Base-by-base conservation (phyloP, 2,329 filamentous ascomycete species). In the Calonectria hawksworthii region DNA sequence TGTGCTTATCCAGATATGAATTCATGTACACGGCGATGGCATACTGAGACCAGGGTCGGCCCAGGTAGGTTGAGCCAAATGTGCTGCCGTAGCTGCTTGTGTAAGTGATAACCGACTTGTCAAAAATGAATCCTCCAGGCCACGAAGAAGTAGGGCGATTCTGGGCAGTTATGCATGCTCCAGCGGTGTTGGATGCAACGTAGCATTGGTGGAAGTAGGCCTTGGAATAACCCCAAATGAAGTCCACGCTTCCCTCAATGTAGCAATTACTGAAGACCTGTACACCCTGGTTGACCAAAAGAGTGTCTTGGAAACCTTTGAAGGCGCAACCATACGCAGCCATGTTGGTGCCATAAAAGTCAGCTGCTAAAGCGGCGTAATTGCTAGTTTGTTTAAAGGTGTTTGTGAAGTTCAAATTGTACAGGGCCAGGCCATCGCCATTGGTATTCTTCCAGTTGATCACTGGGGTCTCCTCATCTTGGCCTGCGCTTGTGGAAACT, bases 351-450 rank as follows among this genome's bases (percentile, higher is more conserved):
- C 84, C 85, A 36, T 83, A 84, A 61, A 85, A 83, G 65, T 84
- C 82, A 11, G 80, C 83, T 3, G 83, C 83, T 1, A 87, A 84
- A 16, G 85, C 85, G 9, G 89, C 81, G 0, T 87, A 87, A 47
- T 88, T 84, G 11, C 86, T 80, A 3, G 70, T 88, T 76, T 89
- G 87, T 5, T 83, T 84, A 71, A 86, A 87, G 0, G 83, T 84
- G 77, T 89, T 89, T n/a, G 84, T 83, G 9, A 89, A 83, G 75
- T 89, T 91, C 79, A 93, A 84, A 76, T 93, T 93, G 84, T 93
- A 93, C 32, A 93, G 83, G 74, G 89, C 89, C 71, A 93, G 83
- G 72, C 89, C 87, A 10, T 83, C 81, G 0, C 86, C 85, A 73
- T 81, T 71, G 0, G 82, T 85, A 68, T 87, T 88, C 81, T 88